Evolutionary conservation across 139 green algal species (phyloP), one percentile per base, ranked within the genome.

Genomic region (Mychonastes homosphaera): DNA sequence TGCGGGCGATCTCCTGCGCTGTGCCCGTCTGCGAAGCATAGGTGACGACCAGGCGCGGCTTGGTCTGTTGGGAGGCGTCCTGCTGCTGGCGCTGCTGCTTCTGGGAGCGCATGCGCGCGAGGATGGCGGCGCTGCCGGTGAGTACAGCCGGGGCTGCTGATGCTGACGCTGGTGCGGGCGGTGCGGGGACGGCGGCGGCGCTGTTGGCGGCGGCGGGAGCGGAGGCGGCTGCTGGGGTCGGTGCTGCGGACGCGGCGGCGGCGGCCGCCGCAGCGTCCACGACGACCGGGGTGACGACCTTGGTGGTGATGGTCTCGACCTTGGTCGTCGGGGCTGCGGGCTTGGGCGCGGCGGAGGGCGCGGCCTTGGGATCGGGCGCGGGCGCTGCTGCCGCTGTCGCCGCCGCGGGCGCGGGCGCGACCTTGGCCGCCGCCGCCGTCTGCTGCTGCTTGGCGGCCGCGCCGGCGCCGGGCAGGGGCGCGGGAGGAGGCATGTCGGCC

Each of bases 1-100:
- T 83, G 34, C 81, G 77, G 6, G 90, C 92, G 55, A 98, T 95
- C 72, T 97, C 91, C 40, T 79, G 57, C 1, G 76, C 71, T 0
- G 87, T 96, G 53, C 91, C 91, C 0, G 87, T 95, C 74, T 97
- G 91, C 12, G 84, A 95, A 6, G 72, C 89, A 64, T 91, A 97
- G 55, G 88, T 54, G 15, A 97, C 39, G 1, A 82, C 53, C 7
- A 76, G 63, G 4, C 61, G 54, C 7, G 45, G 24, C 30, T 39
- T 47, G 4, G 24, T 13, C 41, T 58, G 26, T 19, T 49, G 6
- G 40, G 23, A 29, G 9, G 30, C 26, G 23, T 19, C 24, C 27
- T 36, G 40, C 36, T n/a, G 23, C 15, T 52, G 7, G 16, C 5
- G 50, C 51, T 46, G 38, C 33, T 38, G 54, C 19, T 47, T 35